Percentiles rank a stretch among this genome's conserved stretches.
phyloP scores from a whole-genome alignment of 805 yeast species.

The Jamesozyma jinghongensis region DNA sequence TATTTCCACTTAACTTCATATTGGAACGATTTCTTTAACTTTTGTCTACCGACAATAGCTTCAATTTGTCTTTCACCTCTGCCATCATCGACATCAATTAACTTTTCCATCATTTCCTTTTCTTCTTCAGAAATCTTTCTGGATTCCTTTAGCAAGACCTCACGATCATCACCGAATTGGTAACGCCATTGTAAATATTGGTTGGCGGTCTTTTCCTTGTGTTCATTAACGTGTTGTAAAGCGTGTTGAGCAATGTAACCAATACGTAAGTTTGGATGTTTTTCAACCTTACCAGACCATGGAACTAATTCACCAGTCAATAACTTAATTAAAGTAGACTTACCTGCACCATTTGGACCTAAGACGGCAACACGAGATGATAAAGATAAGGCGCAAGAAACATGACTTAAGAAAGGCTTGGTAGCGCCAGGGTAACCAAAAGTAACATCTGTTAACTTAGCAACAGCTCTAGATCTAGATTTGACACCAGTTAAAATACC shows the following conservation, averaged over 20 bases:
- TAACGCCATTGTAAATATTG: constrained; percentile 98
- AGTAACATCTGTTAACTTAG: constrained; percentile 74
- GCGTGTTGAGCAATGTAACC: constrained; percentile 99
- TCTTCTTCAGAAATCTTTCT: constrained; percentile 74
- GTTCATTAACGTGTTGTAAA: constrained; percentile 92
- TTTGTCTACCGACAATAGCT: constrained; percentile 95
- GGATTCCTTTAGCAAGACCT: constrained; percentile 85
- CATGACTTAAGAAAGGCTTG: constrained; percentile 69
- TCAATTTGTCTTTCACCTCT: constrained; percentile 82
- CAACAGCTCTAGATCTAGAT: constrained; percentile 89
- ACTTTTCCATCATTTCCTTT: constrained; percentile 63
- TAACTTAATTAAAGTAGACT: constrained; percentile 87
- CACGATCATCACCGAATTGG: constrained; percentile 96
- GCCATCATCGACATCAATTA: constrained; percentile 76
- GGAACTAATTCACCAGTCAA: constrained; percentile 90
- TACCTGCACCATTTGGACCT: constrained; percentile 99
- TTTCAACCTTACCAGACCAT: constrained; percentile 80
- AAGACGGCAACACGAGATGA: constrained; percentile 95
- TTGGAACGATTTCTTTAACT: constrained; percentile 91
- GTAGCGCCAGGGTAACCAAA: constrained; percentile 84
- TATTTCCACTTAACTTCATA: constrained; percentile 91
- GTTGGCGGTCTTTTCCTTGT: constrained; percentile 94
- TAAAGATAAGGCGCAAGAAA: constrained; percentile 82
- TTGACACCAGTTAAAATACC: constrained; percentile 96
- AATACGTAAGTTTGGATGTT: constrained; percentile 95